These are phyloP conservation scores for Passalora sequoiae DNA, from an alignment of 2,329 filamentous ascomycete genomes.

Conservation along the genomic window DNA sequence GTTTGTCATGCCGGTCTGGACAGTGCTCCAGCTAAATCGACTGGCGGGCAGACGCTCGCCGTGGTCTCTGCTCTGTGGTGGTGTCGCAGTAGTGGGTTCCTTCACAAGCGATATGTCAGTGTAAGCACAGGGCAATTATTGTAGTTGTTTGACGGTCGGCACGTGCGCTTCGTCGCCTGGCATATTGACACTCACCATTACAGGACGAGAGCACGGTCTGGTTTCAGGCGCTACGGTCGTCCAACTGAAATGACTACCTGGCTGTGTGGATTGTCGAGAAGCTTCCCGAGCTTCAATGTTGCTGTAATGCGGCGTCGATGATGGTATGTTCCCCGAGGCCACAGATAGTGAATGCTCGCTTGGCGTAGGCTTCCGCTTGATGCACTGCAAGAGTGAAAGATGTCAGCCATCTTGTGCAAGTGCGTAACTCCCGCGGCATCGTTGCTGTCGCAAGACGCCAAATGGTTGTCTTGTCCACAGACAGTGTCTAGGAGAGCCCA, in stretches of 20 bases:
- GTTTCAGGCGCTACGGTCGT: constrained; percentile 29
- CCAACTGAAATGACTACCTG: constrained; percentile 33
- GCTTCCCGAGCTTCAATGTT: constrained; percentile 1
- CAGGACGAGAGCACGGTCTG: constrained; percentile 14
- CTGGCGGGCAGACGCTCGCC: not conserved
- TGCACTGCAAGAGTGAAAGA: too few relatives aligned
- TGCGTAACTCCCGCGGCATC: too few relatives aligned
- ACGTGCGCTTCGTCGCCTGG: too few relatives aligned
- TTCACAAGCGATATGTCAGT: too few relatives aligned
- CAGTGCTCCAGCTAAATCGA: constrained; percentile 15
- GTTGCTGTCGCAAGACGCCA: too few relatives aligned
- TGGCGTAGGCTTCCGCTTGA: constrained; percentile 29
- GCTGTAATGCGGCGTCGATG: constrained; percentile 13
- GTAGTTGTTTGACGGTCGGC: too few relatives aligned
- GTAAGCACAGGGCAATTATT: too few relatives aligned
- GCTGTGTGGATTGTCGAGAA: constrained; percentile 9
- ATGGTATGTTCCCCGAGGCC: constrained; percentile 22
- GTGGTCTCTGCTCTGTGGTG: constrained; percentile 6
- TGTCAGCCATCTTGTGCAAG: too few relatives aligned
- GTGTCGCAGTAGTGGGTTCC: constrained; percentile 3
- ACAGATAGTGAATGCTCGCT: constrained; percentile 10
- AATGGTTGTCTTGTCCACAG: constrained; percentile 10
- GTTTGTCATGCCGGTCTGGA: constrained; percentile 37
- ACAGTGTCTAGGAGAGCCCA: constrained; percentile 4
- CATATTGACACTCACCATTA: constrained; percentile 16